Evolutionary conservation across 768 basidiomycete species (phyloP).

Genomic region (Leccinum aurantiacum): DNA sequence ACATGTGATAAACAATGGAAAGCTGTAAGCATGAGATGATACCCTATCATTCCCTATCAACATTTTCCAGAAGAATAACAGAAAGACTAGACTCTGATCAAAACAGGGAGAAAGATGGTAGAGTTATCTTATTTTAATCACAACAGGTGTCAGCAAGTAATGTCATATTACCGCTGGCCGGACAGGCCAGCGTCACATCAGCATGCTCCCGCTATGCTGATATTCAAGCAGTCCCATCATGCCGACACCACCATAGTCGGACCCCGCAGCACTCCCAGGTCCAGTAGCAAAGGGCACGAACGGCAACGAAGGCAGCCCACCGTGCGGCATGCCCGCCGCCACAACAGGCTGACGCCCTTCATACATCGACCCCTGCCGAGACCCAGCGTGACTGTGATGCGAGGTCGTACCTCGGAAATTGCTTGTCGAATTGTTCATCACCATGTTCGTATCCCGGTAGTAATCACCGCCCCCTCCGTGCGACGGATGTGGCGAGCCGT

Average conservation of each 20-base stretch:
- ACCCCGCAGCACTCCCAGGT: constrained; percentile 64
- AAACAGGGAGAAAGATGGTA: too few species aligned
- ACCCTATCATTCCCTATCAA: too few species aligned
- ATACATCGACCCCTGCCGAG: constrained; percentile 41
- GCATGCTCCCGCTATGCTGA: constrained; percentile 70
- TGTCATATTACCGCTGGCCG: too few species aligned
- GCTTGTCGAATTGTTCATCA: constrained; percentile 58
- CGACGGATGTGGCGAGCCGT: constrained; percentile 68
- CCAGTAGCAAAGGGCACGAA: constrained; percentile 68
- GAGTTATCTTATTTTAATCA: too few species aligned
- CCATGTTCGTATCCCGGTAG: constrained; percentile 78
- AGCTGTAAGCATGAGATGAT: too few species aligned
- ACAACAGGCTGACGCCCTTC: constrained; percentile 40
- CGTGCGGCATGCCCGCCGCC: constrained; percentile 39
- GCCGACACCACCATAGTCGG: constrained; percentile 64
- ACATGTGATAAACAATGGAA: too few species aligned
- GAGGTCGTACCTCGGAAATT: constrained; percentile 50
- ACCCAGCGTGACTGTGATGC: constrained; percentile 44
- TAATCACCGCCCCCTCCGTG: constrained; percentile 69
- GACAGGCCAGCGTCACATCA: too few species aligned
- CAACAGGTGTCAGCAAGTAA: too few species aligned
- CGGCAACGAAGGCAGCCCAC: constrained; percentile 60
- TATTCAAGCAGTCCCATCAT: constrained; percentile 60
- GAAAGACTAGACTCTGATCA: too few species aligned
- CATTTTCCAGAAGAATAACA: too few species aligned